Evolutionary conservation across 176 grass and related monocot genomes (phyloP).

Genomic region (Zea luxurians): DNA sequence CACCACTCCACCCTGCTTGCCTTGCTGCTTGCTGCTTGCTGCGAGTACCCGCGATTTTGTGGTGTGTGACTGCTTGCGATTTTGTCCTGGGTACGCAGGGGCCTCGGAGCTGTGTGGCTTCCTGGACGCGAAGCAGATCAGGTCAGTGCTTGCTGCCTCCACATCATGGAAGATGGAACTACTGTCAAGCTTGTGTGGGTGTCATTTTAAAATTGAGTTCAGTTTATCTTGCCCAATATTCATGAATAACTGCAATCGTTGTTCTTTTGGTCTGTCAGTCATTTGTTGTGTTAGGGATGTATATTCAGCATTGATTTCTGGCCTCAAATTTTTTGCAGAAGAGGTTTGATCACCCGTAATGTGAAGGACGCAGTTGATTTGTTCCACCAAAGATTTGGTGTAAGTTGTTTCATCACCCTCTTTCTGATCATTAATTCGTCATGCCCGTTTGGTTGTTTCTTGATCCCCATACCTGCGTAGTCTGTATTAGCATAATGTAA

Average conservation of each 20-base stretch:
- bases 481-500: background rate
- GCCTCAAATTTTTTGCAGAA: constrained; percentile 55
- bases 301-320: constrained; percentile 2
- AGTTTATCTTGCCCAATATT: background rate
- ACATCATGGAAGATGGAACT: background rate
- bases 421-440: background rate
- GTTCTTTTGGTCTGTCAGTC: background rate
- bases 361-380: constrained; percentile 74
- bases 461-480: background rate
- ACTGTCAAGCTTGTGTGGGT: background rate
- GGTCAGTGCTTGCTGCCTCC: constrained; percentile 29
- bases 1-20: background rate
- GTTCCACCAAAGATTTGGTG: constrained; percentile 90
- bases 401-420: constrained; percentile 40
- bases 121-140: constrained; percentile 73
- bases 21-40: background rate
- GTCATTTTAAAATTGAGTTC: background rate
- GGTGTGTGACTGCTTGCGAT: background rate
- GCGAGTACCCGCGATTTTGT: background rate
- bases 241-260: background rate
- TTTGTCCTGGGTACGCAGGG: constrained; percentile 47
- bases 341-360: constrained; percentile 90
- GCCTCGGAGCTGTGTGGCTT: constrained; percentile 70
- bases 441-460: background rate
- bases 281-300: background rate